Conservation (phyloP, 352 stramenopile genomes). For the Pythium rishiriense region DNA sequence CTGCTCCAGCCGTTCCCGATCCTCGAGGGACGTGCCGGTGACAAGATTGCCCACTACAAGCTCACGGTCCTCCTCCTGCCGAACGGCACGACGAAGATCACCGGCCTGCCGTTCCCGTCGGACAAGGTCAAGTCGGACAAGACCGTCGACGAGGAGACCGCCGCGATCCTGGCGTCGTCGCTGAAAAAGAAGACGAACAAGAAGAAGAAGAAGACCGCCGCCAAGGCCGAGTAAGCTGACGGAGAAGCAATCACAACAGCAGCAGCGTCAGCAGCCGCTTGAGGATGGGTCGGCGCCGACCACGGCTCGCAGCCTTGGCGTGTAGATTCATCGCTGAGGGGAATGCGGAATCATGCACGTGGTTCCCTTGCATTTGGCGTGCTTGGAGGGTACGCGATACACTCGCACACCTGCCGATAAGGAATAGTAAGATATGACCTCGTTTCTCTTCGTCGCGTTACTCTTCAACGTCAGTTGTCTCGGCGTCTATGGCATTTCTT, state of each 20-base stretch:
- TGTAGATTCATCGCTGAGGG: slow-evolving; percentile 1
- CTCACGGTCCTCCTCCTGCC: slow-evolving; percentile 97
- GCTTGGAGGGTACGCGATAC: not conserved
- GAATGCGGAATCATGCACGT: not conserved
- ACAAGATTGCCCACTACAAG: slow-evolving; percentile 99
- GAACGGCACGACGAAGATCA: slow-evolving; percentile 95
- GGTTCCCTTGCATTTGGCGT: not conserved
- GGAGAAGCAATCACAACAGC: not conserved
- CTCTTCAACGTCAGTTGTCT: not conserved
- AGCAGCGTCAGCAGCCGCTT: not conserved
- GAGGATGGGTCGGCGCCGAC: not conserved
- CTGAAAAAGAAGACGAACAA: slow-evolving; percentile 97
- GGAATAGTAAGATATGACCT: slow-evolving; percentile 37
- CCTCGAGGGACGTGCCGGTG: slow-evolving; percentile 93
- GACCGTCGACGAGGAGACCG: slow-evolving; percentile 91
- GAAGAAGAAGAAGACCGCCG: slow-evolving; percentile 89
- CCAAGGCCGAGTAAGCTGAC: slow-evolving; percentile 31
- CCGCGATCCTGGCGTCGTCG: slow-evolving; percentile 88
- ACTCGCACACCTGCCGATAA: slow-evolving; percentile 10
- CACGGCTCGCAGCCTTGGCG: not conserved
- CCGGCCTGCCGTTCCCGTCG: slow-evolving; percentile 89
- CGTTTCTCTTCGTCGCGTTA: slow-evolving; percentile 21
- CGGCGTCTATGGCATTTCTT: not conserved
- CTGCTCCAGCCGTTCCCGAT: slow-evolving; percentile 98
- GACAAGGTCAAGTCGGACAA: slow-evolving; percentile 93